Conservation (phyloP, 2,329 filamentous ascomycete species). For the Alternaria postmessia region DNA sequence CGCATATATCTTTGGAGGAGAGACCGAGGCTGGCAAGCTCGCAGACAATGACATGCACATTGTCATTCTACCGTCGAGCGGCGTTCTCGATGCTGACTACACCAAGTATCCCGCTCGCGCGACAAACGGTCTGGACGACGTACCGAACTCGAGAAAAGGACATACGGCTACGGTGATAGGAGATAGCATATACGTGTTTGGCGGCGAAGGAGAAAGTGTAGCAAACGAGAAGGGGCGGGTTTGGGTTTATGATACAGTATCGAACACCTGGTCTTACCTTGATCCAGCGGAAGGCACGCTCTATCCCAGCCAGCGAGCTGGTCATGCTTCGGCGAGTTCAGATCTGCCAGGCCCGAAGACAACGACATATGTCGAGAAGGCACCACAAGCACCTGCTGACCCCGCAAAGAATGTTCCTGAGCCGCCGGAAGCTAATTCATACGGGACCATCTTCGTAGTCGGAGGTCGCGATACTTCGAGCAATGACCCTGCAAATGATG, state of each 20-base stretch:
- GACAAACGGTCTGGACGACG: conserved; percentile 35
- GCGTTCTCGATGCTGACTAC: conserved; percentile 55
- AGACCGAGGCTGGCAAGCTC: conserved; percentile 49
- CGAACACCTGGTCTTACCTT: conserved; percentile 53
- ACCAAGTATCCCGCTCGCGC: conserved; percentile 46
- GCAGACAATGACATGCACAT: conserved; percentile 62
- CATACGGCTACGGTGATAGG: conserved; percentile 55
- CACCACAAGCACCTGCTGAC: conserved; percentile 53
- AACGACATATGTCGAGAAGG: conserved; percentile 37
- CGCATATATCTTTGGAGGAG: conserved; percentile 66
- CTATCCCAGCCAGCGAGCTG: conserved; percentile 41
- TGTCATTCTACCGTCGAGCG: conserved; percentile 59
- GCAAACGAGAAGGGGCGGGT: conserved; percentile 50
- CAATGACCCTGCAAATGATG: conserved; percentile 52
- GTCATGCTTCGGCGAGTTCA: conserved; percentile 50
- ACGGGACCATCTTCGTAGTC: conserved; percentile 62
- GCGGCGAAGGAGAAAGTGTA: conserved; percentile 46
- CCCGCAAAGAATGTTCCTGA: conserved; percentile 53
- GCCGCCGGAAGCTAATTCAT: conserved; percentile 49
- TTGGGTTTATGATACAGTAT: conserved; percentile 56
- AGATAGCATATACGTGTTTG: conserved; percentile 56
- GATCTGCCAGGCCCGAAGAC: conserved; percentile 51
- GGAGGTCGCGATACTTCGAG: conserved; percentile 53
- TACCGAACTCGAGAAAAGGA: conserved; percentile 52
- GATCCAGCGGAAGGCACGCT: conserved; percentile 41